Base-by-base conservation (phyloP, 1,284 basidiomycete species). In the Apiotrichum gracile region DNA sequence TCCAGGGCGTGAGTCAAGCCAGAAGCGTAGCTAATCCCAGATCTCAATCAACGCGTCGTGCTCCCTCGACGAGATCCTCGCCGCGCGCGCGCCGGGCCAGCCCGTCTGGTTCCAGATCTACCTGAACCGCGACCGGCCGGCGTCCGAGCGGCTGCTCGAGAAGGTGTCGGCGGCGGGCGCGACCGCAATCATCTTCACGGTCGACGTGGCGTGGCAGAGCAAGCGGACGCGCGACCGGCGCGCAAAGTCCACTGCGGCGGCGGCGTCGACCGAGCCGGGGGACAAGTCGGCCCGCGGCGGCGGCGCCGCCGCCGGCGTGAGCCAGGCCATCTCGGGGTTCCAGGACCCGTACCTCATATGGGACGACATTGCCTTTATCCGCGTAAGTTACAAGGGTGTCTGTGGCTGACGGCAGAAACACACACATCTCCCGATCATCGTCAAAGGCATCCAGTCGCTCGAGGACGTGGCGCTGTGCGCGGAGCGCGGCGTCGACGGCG, bases 71-170 rank as follows among this genome's bases (percentile, higher is more conserved):
- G 66, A 67, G 16, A 76, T 75, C 40, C 64, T 74, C 43, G 58
- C 42, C 0, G 67, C 64, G 1, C 58, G 61, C 5, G 59, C 63
- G 2, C 25, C 34, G 2, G 55, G 62, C 8, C 72, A 74, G 48
- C n/a, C n/a, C n/a, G 56, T 67, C 16, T 73, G 74, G 57, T 73
- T 76, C 58, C n/a, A n/a, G n/a, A 75, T 76, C 72, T 74, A 76
- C 57, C 69, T 76, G 45, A 75, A 76, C 61, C 74, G 75, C 17
- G 71, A 75, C 52, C 57, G 67, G 21, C 68, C 74, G 51, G 63
- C 50, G 69, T 75, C 48, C 67, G 73, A 50, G 63, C 56, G 74
- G 74, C 4, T 70, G 74, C 33, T 70, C 68, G 5, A 73, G 74
- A 12, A 72, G 72, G 69, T 51, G 72, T 75, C 33, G n/a, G n/a